Percentiles rank a stretch among this genome's conserved stretches.
phyloP scores from a whole-genome alignment of 73 alveolate species.

The Paramecium caudatum region DNA sequence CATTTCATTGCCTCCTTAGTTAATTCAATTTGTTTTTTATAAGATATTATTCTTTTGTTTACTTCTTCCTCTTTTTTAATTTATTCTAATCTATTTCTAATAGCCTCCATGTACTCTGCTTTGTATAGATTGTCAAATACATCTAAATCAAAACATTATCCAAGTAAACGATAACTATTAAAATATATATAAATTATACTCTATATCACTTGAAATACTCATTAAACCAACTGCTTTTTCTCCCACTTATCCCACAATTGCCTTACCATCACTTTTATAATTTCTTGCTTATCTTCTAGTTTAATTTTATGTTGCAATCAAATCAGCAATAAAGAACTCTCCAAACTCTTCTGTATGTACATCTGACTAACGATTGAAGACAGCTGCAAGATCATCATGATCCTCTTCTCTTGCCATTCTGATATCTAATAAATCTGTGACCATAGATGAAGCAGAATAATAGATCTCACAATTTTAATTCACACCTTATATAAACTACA shows the following conservation, averaged over 20 bases:
- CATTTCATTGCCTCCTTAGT: conserved; percentile 97
- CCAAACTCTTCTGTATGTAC: conserved; percentile 94
- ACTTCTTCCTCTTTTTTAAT: conserved; percentile 85
- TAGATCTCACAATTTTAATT: conserved; percentile 89
- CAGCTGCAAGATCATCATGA: conserved; percentile 94
- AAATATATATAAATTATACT: conserved; percentile 68
- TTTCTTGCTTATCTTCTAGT: conserved; percentile 75
- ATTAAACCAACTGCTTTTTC: conserved; percentile 99
- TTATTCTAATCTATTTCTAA: conserved; percentile 90
- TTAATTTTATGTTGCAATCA: conserved; percentile 92
- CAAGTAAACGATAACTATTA: conserved; percentile 84
- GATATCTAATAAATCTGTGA: conserved; percentile 93
- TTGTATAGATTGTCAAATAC: conserved; percentile 95
- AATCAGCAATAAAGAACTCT: conserved; percentile 93
- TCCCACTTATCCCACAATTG: conserved; percentile 97
- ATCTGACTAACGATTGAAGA: conserved; percentile 88
- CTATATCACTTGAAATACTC: conserved; percentile 95
- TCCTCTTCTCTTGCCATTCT: conserved; percentile 95
- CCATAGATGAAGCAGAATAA: conserved; percentile 85
- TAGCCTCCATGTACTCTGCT: conserved; percentile 98
- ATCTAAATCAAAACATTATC: conserved; percentile 97
- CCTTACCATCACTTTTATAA: conserved; percentile 82
- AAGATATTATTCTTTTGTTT: conserved; percentile 84
- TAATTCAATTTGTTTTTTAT: conserved; percentile 84
- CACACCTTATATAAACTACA: conserved; percentile 88